Evolutionary conservation across 192 early-diverging fungal species (phyloP).

Genomic region (Geosiphon pyriformis): DNA sequence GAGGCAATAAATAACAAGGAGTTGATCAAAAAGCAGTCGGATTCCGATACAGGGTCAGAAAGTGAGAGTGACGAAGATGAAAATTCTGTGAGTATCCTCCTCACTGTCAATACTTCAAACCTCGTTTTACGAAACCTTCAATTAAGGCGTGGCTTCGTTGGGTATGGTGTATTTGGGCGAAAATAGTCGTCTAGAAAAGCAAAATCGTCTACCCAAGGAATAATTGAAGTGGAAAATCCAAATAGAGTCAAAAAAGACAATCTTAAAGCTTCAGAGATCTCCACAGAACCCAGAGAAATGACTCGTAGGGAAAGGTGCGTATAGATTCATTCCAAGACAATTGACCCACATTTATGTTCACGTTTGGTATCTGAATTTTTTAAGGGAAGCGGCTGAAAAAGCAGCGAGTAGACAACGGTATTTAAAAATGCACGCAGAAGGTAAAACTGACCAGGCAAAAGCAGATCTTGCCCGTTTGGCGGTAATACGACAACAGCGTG

Average conservation of each 20-base stretch:
- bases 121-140: too few relatives aligned
- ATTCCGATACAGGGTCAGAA: not conserved
- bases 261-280: constrained; percentile 10
- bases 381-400: constrained; percentile 49
- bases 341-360: not conserved
- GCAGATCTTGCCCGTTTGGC: constrained; percentile 47
- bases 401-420: constrained; percentile 43
- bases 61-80: constrained; percentile 2
- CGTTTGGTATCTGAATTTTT: not conserved
- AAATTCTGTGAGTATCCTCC: too few relatives aligned
- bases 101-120: too few relatives aligned
- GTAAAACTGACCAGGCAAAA: constrained; percentile 52
- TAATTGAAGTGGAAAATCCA: constrained; percentile 18
- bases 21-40: not conserved
- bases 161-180: too few relatives aligned
- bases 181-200: not conserved
- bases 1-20: not conserved
- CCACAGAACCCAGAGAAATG: constrained; percentile 5
- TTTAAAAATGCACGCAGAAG: constrained; percentile 47
- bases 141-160: too few relatives aligned
- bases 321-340: not conserved
- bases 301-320: constrained; percentile 16
- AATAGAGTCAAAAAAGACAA: constrained; percentile 14
- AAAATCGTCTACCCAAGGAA: not conserved
- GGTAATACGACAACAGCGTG: constrained; percentile 44